Percentiles rank a stretch among this genome's conserved stretches.
Evolutionary conservation across 192 early-diverging fungal genomes (phyloP).

Genomic region (Mortierella alpina): DNA sequence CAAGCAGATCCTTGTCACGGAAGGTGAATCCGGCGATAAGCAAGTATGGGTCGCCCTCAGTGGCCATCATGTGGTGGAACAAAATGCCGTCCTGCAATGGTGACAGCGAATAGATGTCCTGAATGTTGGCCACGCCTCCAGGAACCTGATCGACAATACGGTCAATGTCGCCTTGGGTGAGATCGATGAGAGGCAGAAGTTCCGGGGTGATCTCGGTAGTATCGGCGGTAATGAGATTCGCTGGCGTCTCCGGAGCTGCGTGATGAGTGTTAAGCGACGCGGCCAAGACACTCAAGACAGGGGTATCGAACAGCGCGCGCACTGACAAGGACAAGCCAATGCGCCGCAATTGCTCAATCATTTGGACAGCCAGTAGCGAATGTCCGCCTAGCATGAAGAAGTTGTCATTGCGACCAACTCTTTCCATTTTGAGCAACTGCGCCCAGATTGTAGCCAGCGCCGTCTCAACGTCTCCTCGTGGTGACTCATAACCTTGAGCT

Average conservation of each 20-base stretch:
- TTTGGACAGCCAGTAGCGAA: conserved; percentile 20
- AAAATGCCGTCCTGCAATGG: conserved; percentile 9
- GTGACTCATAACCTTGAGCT: background rate
- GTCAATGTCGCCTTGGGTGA: conserved; percentile 2
- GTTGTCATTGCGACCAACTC: conserved; percentile 8
- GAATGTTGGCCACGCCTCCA: background rate
- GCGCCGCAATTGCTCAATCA: too few relatives aligned
- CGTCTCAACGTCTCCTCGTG: conserved; percentile 11
- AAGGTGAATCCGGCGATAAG: background rate
- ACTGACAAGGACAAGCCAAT: too few relatives aligned
- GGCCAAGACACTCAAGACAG: too few relatives aligned
- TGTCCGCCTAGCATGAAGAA: conserved; percentile 36
- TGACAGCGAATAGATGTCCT: conserved; percentile 8
- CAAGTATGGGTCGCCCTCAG: conserved; percentile 13
- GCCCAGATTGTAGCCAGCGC: conserved; percentile 1
- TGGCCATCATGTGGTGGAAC: too few relatives aligned
- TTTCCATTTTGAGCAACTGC: background rate
- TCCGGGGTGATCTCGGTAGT: background rate
- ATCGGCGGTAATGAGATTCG: background rate
- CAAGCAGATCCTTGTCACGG: background rate
- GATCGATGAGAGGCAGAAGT: background rate
- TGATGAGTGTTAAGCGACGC: too few relatives aligned
- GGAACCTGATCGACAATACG: background rate
- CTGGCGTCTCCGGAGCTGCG: too few relatives aligned
- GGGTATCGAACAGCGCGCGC: too few relatives aligned